Evolutionary conservation across 2,329 filamentous ascomycete species (phyloP).

Genomic region (Claviceps sorghi): DNA sequence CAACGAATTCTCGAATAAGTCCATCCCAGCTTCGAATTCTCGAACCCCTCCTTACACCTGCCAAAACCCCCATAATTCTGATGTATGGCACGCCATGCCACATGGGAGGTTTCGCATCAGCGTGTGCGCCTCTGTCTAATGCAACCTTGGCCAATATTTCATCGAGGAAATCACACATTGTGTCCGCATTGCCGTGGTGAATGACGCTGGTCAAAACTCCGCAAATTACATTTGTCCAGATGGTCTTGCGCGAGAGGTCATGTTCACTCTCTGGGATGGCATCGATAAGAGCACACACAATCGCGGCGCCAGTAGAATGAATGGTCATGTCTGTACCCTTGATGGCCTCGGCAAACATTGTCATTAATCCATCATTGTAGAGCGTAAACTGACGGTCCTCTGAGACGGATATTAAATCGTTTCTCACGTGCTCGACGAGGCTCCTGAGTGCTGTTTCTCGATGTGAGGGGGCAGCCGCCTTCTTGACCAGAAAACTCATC

Average conservation of each 20-base stretch:
- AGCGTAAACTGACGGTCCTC: conserved; percentile 46
- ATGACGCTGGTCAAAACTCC: conserved; percentile 70
- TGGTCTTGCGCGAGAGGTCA: conserved; percentile 28
- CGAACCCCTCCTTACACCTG: conserved; percentile 69
- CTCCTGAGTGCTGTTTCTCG: conserved; percentile 56
- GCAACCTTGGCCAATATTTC: conserved; percentile 39
- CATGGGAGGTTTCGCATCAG: conserved; percentile 6
- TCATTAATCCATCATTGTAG: conserved; percentile 83
- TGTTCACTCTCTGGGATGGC: conserved; percentile 37
- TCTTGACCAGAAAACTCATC: conserved; percentile 83
- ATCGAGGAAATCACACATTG: conserved; percentile 54
- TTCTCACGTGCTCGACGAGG: conserved; percentile 58
- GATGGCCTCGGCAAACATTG: conserved; percentile 72
- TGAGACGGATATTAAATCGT: conserved; percentile 44
- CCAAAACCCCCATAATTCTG: conserved; percentile 50
- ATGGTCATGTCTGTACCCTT: conserved; percentile 46
- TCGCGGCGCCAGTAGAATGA: conserved; percentile 43
- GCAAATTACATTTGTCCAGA: conserved; percentile 51
- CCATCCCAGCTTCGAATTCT: conserved; percentile 59
- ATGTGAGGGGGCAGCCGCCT: conserved; percentile 64
- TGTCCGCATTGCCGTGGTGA: conserved; percentile 64
- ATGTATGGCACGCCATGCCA: conserved; percentile 34
- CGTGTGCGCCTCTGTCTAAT: conserved; percentile 20
- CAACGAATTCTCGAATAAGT: conserved; percentile 42
- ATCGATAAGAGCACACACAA: conserved; percentile 37